Evolutionary conservation across 1,284 basidiomycete genomes (phyloP).

Genomic region (Gomphus sp.): DNA sequence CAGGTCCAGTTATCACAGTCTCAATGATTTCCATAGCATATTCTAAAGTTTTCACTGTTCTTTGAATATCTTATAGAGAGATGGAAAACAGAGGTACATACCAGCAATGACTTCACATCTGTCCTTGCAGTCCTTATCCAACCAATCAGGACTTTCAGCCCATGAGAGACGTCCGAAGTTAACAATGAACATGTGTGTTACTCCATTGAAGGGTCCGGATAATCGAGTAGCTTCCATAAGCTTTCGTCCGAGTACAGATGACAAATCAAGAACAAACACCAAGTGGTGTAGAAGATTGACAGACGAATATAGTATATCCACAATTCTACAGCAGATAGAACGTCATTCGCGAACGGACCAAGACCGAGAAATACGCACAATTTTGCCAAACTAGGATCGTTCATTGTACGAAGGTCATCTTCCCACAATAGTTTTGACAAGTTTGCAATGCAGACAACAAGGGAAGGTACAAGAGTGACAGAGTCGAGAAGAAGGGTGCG

Average conservation of each 20-base stretch:
- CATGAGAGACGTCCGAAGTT: constrained; percentile 69
- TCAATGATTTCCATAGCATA: constrained; percentile 63
- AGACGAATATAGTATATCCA: constrained; percentile 40
- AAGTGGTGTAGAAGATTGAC: constrained; percentile 53
- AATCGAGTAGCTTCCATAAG: constrained; percentile 36
- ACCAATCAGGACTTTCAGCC: constrained; percentile 56
- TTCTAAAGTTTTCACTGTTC: constrained; percentile 28
- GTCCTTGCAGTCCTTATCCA: constrained; percentile 33
- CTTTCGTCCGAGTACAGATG: constrained; percentile 42
- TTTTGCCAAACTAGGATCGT: constrained; percentile 25
- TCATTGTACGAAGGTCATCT: constrained; percentile 36
- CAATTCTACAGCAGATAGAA: constrained; percentile 22
- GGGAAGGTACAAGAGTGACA: constrained; percentile 46
- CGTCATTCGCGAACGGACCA: not conserved
- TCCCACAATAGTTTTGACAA: constrained; percentile 55
- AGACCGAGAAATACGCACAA: constrained; percentile 26
- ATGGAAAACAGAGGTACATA: constrained; percentile 21
- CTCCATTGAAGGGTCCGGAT: constrained; percentile 48
- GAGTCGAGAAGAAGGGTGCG: constrained; percentile 41
- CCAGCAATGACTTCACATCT: constrained; percentile 45
- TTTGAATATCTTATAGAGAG: not conserved
- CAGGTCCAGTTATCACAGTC: constrained; percentile 66
- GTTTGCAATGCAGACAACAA: constrained; percentile 45
- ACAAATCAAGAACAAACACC: constrained; percentile 36
- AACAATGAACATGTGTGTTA: constrained; percentile 71